Conservation (phyloP, 2,329 filamentous ascomycete species). For the Diaporthe caulivora region DNA sequence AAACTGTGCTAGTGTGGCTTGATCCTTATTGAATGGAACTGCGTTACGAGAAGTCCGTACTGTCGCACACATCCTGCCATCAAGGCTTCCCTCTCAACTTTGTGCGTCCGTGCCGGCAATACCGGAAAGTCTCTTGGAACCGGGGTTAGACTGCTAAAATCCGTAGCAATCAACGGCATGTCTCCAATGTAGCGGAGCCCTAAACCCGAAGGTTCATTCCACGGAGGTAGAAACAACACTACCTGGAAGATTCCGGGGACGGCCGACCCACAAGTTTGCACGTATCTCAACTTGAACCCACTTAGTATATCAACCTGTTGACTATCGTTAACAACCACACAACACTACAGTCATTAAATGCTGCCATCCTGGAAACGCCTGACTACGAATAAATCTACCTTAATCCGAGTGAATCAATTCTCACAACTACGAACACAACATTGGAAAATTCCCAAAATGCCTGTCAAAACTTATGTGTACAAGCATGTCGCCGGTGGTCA, state of each 20-base stretch:
- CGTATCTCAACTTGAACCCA: neutral
- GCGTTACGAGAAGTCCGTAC: too few relatives aligned
- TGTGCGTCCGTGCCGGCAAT: neutral
- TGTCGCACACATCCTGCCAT: neutral
- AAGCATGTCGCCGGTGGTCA: neutral
- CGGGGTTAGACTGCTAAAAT: neutral
- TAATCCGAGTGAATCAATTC: neutral
- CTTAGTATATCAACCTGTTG: neutral
- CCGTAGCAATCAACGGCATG: neutral
- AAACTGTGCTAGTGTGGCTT: neutral
- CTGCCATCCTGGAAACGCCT: neutral
- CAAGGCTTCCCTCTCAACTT: neutral
- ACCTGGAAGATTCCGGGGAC: neutral
- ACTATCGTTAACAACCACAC: neutral
- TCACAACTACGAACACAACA: neutral
- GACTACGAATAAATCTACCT: too few relatives aligned
- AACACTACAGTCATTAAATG: neutral
- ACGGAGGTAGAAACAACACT: neutral
- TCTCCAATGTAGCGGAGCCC: neutral
- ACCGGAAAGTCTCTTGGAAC: neutral
- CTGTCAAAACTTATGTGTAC: neutral
- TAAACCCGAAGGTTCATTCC: neutral
- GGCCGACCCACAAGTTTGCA: neutral
- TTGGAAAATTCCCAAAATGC: neutral
- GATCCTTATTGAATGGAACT: neutral